phyloP scores from a whole-genome alignment of 441 rosid species.

The Rhodomyrtus psidioides region DNA sequence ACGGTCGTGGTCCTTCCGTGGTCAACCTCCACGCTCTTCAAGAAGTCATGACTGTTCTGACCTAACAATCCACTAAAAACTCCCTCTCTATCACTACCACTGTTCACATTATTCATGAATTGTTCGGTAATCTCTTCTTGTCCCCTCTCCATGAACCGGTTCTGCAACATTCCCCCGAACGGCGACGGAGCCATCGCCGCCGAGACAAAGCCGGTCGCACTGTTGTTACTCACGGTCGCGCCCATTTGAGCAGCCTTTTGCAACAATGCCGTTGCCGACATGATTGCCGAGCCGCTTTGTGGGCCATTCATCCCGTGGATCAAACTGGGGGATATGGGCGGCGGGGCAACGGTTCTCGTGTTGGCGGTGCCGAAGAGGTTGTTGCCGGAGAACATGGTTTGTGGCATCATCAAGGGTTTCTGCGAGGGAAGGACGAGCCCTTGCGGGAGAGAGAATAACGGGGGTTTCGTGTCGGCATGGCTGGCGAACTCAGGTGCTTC shows the following conservation, averaged over 20 bases:
- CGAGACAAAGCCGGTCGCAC: not conserved
- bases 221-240: constrained; percentile 15
- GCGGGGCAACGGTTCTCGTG: not conserved
- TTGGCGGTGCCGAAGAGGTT: constrained; percentile 9
- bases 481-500: not conserved
- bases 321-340: not conserved
- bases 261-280: constrained; percentile 52
- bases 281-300: constrained; percentile 3
- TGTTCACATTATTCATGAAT: constrained; percentile 9
- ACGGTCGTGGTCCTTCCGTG: constrained; percentile 38
- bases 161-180: not conserved
- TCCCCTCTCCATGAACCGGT: not conserved
- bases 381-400: constrained; percentile 11
- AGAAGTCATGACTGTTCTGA: constrained; percentile 13
- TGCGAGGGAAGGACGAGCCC: constrained; percentile 6
- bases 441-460: not conserved
- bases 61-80: constrained; percentile 20
- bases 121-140: constrained; percentile 10
- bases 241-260: constrained; percentile 64
- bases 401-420: not conserved
- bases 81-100: constrained; percentile 1
- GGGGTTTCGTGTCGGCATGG: constrained; percentile 7
- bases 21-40: constrained; percentile 17
- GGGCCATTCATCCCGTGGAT: not conserved
- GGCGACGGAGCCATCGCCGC: fast-evolving